Conservation (phyloP, 306 rosid genomes). For the Datisca glomerata region DNA sequence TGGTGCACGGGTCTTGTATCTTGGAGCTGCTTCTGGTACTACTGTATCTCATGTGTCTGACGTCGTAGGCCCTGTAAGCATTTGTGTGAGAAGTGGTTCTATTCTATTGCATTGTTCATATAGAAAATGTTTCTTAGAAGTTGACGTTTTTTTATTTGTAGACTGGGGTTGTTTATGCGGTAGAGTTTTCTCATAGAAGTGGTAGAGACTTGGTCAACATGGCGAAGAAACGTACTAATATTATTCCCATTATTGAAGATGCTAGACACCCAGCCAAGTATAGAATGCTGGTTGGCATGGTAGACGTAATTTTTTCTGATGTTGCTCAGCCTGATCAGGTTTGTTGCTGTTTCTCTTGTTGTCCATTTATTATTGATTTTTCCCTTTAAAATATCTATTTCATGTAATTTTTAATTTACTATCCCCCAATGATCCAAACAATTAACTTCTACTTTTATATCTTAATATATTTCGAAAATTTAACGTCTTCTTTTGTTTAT, state of each 20-base stretch:
- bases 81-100: background rate
- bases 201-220: constrained; percentile 93
- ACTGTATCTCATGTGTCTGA: constrained; percentile 97
- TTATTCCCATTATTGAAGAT: constrained; percentile 89
- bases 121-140: background rate
- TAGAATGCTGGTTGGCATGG: constrained; percentile 92
- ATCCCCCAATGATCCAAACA: no score
- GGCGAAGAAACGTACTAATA: constrained; percentile 89
- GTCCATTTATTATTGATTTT: background rate
- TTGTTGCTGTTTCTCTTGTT: background rate
- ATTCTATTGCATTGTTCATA: background rate
- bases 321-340: constrained; percentile 99
- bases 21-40: constrained; percentile 96
- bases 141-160: constrained; percentile 11
- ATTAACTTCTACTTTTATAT: no score
- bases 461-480: no score
- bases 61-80: constrained; percentile 85
- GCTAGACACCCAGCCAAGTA: constrained; percentile 94
- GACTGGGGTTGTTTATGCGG: constrained; percentile 87
- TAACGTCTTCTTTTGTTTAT: no score
- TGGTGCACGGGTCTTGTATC: constrained; percentile 70
- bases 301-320: constrained; percentile 96
- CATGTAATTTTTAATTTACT: no score
- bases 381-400: no score
- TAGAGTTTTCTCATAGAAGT: constrained; percentile 90